phyloP scores from a whole-genome alignment of 2,329 filamentous ascomycete species.

The Verticillium tricorpus region DNA sequence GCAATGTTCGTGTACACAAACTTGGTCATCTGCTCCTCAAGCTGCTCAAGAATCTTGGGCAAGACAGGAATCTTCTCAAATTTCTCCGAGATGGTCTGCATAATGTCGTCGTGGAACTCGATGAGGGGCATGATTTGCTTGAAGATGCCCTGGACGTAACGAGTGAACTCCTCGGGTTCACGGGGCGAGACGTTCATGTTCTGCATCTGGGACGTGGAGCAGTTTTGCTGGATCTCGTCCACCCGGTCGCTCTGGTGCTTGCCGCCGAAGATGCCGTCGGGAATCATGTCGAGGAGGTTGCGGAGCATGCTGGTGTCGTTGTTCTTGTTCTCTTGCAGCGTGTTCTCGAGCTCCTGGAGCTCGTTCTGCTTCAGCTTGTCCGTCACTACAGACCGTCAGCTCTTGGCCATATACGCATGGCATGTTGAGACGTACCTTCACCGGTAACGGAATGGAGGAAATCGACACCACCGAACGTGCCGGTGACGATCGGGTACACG shows the following conservation, averaged over 20 bases:
- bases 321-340: slow-evolving; percentile 60
- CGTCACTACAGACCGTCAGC: slow-evolving; percentile 49
- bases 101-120: slow-evolving; percentile 83
- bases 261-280: slow-evolving; percentile 72
- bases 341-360: slow-evolving; percentile 82
- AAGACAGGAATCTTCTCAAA: slow-evolving; percentile 83
- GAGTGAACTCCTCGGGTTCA: slow-evolving; percentile 78
- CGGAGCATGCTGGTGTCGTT: slow-evolving; percentile 71
- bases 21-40: slow-evolving; percentile 81
- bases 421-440: slow-evolving; percentile 39
- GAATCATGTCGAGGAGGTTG: slow-evolving; percentile 76
- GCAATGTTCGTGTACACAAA: slow-evolving; percentile 92
- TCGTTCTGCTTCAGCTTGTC: slow-evolving; percentile 92
- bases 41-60: slow-evolving; percentile 77
- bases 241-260: slow-evolving; percentile 71
- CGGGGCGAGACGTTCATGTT: slow-evolving; percentile 70
- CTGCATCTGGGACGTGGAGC: slow-evolving; percentile 69
- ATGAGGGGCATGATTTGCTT: slow-evolving; percentile 84
- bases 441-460: slow-evolving; percentile 84
- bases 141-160: slow-evolving; percentile 69
- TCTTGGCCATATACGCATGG: not conserved
- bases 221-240: slow-evolving; percentile 74
- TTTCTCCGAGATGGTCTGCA: slow-evolving; percentile 72
- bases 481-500: slow-evolving; percentile 82
- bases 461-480: slow-evolving; percentile 92